A percentile compares a stretch with the other conserved stretches of the same genome.
phyloP scores from a whole-genome alignment of 2,329 filamentous ascomycete species.

The Arthroderma uncinatum region DNA sequence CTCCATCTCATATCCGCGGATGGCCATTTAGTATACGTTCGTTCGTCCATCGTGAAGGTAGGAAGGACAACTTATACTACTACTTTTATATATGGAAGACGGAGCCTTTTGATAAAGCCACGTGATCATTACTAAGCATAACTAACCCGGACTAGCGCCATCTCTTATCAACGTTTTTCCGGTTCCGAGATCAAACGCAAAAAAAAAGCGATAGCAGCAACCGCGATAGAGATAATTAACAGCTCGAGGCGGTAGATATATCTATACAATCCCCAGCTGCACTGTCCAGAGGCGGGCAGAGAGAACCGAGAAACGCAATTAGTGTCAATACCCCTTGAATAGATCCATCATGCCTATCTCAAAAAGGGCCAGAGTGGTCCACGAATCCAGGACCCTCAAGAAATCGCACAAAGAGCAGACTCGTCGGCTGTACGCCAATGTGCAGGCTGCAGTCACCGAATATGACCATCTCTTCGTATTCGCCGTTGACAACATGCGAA shows the following conservation, averaged over 20 bases:
- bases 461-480: conserved; percentile 93
- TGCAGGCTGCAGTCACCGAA: conserved; percentile 71
- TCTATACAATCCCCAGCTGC: neutral
- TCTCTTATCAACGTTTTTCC: neutral
- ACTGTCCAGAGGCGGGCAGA: neutral
- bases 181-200: neutral
- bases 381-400: conserved; percentile 84
- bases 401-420: conserved; percentile 84
- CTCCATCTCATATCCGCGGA: too few relatives aligned
- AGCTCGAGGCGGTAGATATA: neutral
- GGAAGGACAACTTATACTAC: too few relatives aligned
- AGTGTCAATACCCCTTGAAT: neutral
- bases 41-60: too few relatives aligned
- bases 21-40: too few relatives aligned
- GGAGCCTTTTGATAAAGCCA: neutral
- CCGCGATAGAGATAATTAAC: neutral
- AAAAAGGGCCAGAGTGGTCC: conserved; percentile 78
- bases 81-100: neutral
- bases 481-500: conserved; percentile 92
- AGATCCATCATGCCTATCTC: conserved; percentile 81
- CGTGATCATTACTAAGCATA: neutral
- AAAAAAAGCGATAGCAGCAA: conserved; percentile 19
- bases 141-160: neutral
- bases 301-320: neutral
- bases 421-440: conserved; percentile 74